These are phyloP conservation scores for Pelargonium cotyledonis DNA, from an alignment of 441 rosid genomes.

Conservation along the genomic window DNA sequence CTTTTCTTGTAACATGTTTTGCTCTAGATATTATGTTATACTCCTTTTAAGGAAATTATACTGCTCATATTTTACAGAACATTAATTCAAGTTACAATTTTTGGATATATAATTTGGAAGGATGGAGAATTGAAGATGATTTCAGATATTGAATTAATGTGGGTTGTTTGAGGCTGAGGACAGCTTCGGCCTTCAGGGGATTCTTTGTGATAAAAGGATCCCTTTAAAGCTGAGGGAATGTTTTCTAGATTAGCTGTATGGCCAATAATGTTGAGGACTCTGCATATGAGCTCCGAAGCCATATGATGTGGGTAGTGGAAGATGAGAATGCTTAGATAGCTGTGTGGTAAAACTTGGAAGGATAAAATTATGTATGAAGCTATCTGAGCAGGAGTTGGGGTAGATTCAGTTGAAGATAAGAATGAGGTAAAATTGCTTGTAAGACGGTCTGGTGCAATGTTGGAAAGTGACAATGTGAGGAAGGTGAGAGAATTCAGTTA, in stretches of 20 bases:
- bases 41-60: not conserved
- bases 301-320: too few species aligned
- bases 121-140: not conserved
- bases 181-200: not conserved
- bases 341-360: too few species aligned
- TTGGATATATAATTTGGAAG: not conserved
- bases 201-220: not conserved
- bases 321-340: too few species aligned
- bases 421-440: too few species aligned
- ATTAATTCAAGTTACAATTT: not conserved
- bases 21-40: not conserved
- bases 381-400: too few species aligned
- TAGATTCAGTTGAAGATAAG: too few species aligned
- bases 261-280: not conserved
- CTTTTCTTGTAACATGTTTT: not conserved
- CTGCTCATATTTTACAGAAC: not conserved
- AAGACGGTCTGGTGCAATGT: too few species aligned
- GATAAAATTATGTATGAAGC: too few species aligned
- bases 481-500: too few species aligned
- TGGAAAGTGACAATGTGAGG: too few species aligned
- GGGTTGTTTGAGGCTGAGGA: not conserved
- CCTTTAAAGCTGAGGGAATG: not conserved
- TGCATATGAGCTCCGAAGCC: too few species aligned
- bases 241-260: not conserved
- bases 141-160: not conserved